Conservation (phyloP, 257 asterid species). For the Solanum neorickii region DNA sequence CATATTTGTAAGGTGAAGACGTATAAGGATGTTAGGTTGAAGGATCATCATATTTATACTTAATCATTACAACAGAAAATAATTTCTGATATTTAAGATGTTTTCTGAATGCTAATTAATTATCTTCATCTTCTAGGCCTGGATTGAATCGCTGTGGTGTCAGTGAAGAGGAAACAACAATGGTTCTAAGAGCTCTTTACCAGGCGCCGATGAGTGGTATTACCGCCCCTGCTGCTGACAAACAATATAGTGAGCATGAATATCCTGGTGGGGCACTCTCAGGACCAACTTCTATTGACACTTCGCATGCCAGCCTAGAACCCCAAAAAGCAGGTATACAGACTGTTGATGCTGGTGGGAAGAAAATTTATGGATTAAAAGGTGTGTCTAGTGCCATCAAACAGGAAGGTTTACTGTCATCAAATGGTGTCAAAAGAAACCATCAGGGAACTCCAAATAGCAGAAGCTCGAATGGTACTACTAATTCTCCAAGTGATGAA, state of each 20-base stretch:
- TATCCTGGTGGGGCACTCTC: constrained; percentile 23
- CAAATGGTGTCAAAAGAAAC: constrained; percentile 37
- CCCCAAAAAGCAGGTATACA: constrained; percentile 28
- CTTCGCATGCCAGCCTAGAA: constrained; percentile 29
- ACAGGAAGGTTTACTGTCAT: constrained; percentile 46
- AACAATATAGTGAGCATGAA: constrained; percentile 27
- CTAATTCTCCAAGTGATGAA: constrained; percentile 37
- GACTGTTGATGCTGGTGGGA: constrained; percentile 26
- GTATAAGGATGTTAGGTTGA: neutral
- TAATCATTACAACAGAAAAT: constrained; percentile 5
- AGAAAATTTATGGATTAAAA: constrained; percentile 49
- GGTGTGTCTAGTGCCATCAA: constrained; percentile 29
- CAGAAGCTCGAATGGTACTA: constrained; percentile 28
- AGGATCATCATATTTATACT: neutral
- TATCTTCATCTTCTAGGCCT: constrained; percentile 49
- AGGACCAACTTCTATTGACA: constrained; percentile 37
- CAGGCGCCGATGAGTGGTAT: constrained; percentile 41
- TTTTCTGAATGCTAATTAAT: neutral
- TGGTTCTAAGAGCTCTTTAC: constrained; percentile 70
- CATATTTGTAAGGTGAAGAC: neutral
- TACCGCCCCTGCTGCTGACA: constrained; percentile 32
- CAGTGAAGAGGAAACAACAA: constrained; percentile 78
- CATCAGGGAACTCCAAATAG: constrained; percentile 25
- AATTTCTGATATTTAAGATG: neutral
- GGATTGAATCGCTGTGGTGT: constrained; percentile 80